Evolutionary conservation across 495 filamentous ascomycete species (phyloP).

Genomic region (Hyphodiscus hymeniophilus): DNA sequence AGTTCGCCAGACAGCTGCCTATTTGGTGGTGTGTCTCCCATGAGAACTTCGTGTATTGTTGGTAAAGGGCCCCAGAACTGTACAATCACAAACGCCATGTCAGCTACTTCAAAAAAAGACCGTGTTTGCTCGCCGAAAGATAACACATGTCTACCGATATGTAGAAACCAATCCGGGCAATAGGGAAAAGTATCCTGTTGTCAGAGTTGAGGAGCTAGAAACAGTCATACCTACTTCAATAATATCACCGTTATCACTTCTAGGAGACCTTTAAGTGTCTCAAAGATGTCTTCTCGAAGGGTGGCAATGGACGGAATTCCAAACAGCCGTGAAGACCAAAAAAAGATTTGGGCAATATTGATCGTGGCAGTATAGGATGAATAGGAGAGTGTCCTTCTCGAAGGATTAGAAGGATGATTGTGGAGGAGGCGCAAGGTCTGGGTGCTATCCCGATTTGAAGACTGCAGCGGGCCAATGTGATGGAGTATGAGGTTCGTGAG

Average conservation of each 20-base stretch:
- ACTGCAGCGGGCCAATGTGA: neutral
- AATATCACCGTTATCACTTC: no score
- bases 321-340: no score
- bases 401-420: neutral
- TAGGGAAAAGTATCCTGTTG: no score
- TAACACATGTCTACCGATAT: neutral
- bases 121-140: neutral
- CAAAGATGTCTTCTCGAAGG: no score
- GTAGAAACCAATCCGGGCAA: neutral
- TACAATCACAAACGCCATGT: slow-evolving; percentile 4
- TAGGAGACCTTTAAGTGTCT: no score
- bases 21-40: slow-evolving; percentile 14
- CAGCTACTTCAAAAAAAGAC: slow-evolving; percentile 1
- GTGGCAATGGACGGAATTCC: no score
- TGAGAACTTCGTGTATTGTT: slow-evolving; percentile 6
- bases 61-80: slow-evolving; percentile 7
- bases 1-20: slow-evolving; percentile 4
- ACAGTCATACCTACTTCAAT: neutral
- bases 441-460: neutral
- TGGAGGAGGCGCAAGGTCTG: slow-evolving; percentile 5
- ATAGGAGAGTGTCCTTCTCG: no score
- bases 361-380: no score
- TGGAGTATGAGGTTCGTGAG: neutral
- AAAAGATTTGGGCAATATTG: no score
- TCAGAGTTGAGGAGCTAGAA: neutral